Evolutionary conservation across 2,329 filamentous ascomycete genomes (phyloP).

Genomic region (Neonectria coccinea): DNA sequence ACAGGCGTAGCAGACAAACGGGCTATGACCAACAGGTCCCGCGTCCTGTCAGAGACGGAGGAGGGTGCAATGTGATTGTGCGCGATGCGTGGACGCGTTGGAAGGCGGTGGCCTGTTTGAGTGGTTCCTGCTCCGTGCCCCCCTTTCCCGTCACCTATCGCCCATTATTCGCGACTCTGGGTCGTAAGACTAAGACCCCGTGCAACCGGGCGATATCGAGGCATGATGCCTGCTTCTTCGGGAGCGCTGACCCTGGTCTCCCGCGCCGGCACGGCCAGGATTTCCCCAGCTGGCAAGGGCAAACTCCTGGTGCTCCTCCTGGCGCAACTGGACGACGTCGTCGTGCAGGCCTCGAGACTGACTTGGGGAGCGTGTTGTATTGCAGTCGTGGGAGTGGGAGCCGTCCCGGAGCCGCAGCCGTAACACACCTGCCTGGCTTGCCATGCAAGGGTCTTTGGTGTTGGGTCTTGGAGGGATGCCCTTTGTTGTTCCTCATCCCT

Average conservation of each 20-base stretch:
- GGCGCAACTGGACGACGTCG: conserved; percentile 29
- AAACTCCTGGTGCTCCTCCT: conserved; percentile 19
- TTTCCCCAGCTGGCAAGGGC: conserved; percentile 35
- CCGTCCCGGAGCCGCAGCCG: conserved; percentile 38
- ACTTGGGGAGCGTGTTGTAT: conserved; percentile 12
- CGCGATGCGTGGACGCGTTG: conserved; percentile 16
- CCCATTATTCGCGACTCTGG: conserved; percentile 25
- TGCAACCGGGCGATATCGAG: conserved; percentile 16
- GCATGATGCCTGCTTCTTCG: conserved; percentile 28
- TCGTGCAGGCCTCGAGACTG: conserved; percentile 17
- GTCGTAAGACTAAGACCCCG: conserved; percentile 39
- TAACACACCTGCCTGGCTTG: conserved; percentile 5
- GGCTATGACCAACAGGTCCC: conserved; percentile 22
- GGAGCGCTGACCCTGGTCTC: conserved; percentile 27
- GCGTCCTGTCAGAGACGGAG: conserved; percentile 5
- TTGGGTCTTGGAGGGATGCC: conserved; percentile 14
- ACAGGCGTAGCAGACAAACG: conserved; percentile 8
- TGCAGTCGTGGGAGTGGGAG: conserved; percentile 25
- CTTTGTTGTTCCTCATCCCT: conserved; percentile 12
- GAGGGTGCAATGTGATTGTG: conserved; percentile 21
- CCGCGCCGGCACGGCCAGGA: conserved; percentile 35
- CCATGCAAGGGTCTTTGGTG: conserved; percentile 22
- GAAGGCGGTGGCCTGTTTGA: conserved; percentile 28
- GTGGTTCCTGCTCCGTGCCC: conserved; percentile 24
- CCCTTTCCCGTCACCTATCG: conserved; percentile 22